These are phyloP conservation scores for Epipyxis sp. DNA, from an alignment of 108 stramenopile genomes.

Conservation along the genomic window DNA sequence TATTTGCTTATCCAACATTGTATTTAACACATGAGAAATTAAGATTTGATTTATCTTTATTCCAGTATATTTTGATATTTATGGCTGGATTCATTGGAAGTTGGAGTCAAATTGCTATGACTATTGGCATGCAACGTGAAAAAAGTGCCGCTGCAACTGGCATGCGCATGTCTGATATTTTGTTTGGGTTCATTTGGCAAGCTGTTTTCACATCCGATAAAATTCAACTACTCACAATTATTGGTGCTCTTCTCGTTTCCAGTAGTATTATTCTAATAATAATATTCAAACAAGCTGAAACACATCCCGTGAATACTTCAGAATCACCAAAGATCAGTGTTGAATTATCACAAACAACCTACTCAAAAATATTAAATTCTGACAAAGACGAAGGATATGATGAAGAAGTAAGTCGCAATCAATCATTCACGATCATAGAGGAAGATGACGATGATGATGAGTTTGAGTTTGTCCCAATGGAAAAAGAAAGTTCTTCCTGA, in stretches of 20 bases:
- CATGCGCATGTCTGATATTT: conserved; percentile 35
- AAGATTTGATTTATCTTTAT: neutral
- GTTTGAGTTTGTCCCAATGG: too few relatives aligned
- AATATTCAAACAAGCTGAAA: conserved; percentile 7
- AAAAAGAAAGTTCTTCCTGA: too few relatives aligned
- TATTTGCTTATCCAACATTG: neutral
- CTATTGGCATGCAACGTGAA: conserved; percentile 31
- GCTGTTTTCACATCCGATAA: conserved; percentile 22
- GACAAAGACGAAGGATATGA: too few relatives aligned
- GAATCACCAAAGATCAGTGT: too few relatives aligned
- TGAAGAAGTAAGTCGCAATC: too few relatives aligned
- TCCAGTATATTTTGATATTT: neutral
- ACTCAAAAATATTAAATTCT: too few relatives aligned
- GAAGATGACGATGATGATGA: too few relatives aligned
- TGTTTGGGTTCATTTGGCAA: conserved; percentile 31
- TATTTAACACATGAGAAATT: neutral
- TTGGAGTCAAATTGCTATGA: conserved; percentile 15
- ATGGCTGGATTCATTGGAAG: neutral
- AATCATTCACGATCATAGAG: too few relatives aligned
- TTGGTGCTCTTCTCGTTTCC: conserved; percentile 10
- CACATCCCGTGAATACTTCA: neutral
- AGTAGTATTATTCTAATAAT: neutral
- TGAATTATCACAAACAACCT: too few relatives aligned
- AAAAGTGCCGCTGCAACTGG: conserved; percentile 24
- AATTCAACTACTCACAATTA: neutral